Conservation (phyloP, 495 filamentous ascomycete species). For the Xylaria palmicola region DNA sequence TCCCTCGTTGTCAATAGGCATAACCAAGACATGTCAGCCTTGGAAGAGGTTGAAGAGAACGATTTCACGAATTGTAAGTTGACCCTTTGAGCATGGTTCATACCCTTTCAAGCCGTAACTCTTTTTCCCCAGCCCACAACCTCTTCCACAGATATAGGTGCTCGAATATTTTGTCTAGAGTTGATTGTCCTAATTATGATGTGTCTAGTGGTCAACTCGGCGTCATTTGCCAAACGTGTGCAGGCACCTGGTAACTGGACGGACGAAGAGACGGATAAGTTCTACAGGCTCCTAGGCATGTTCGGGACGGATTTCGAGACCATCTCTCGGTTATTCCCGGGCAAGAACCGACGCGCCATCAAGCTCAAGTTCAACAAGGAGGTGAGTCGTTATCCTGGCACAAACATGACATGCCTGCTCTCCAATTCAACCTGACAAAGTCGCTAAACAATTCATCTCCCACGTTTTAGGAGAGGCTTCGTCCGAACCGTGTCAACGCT, state of each 20-base stretch:
- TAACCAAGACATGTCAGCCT: slow-evolving; percentile 31
- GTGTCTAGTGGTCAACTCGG: slow-evolving; percentile 61
- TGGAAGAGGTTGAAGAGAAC: slow-evolving; percentile 76
- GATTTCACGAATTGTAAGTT: slow-evolving; percentile 63
- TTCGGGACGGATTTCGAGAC: slow-evolving; percentile 94
- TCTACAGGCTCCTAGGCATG: slow-evolving; percentile 79
- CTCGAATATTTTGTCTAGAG: neutral
- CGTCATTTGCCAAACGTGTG: slow-evolving; percentile 68
- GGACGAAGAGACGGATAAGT: slow-evolving; percentile 71
- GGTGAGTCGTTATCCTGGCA: slow-evolving; percentile 2
- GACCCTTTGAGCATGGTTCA: neutral
- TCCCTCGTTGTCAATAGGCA: slow-evolving; percentile 79
- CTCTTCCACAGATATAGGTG: too few species aligned
- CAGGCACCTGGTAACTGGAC: slow-evolving; percentile 72
- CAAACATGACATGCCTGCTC: too few species aligned
- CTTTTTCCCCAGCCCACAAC: too few species aligned
- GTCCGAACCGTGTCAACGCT: slow-evolving; percentile 65
- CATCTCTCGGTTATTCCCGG: slow-evolving; percentile 79
- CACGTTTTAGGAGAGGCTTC: slow-evolving; percentile 57
- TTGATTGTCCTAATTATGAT: neutral
- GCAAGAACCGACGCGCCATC: slow-evolving; percentile 71
- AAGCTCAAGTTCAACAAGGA: slow-evolving; percentile 93
- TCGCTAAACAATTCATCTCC: neutral
- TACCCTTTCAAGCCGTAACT: neutral
- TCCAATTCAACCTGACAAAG: neutral